Conservation (phyloP, 768 basidiomycete genomes). For the Exsudoporus frostii region DNA sequence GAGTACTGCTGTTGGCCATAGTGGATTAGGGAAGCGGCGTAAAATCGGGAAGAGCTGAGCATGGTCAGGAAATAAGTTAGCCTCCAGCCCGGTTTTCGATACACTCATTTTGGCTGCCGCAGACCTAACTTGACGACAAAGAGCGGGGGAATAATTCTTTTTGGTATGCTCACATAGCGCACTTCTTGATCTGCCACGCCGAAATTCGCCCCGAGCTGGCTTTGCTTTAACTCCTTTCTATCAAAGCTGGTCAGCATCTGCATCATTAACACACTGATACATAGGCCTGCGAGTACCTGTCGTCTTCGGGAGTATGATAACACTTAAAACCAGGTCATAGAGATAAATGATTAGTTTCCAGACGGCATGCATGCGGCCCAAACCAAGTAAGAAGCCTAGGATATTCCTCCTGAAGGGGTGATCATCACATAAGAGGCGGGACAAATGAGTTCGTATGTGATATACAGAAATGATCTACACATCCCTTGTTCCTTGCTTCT, state of each 20-base stretch:
- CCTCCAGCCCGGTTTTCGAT: neutral
- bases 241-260: neutral
- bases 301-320: neutral
- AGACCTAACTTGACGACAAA: neutral
- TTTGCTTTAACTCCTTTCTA: neutral
- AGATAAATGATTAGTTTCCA: neutral
- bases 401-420: neutral
- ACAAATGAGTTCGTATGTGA: neutral
- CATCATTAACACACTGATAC: too few species aligned
- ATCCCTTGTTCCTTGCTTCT: neutral
- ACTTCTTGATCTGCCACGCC: neutral
- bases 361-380: neutral
- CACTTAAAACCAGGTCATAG: neutral
- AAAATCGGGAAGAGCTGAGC: slow-evolving; percentile 26
- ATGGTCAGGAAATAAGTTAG: neutral
- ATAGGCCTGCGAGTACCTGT: neutral
- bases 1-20: slow-evolving; percentile 35
- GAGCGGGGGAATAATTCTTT: neutral
- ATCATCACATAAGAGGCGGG: neutral
- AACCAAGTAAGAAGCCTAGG: neutral
- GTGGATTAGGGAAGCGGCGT: slow-evolving; percentile 38
- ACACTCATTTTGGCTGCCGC: neutral
- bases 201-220: neutral
- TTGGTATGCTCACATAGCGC: neutral
- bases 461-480: neutral